These are phyloP conservation scores for Solanum rostratum DNA, from an alignment of 257 asterid species.

Conservation along the genomic window DNA sequence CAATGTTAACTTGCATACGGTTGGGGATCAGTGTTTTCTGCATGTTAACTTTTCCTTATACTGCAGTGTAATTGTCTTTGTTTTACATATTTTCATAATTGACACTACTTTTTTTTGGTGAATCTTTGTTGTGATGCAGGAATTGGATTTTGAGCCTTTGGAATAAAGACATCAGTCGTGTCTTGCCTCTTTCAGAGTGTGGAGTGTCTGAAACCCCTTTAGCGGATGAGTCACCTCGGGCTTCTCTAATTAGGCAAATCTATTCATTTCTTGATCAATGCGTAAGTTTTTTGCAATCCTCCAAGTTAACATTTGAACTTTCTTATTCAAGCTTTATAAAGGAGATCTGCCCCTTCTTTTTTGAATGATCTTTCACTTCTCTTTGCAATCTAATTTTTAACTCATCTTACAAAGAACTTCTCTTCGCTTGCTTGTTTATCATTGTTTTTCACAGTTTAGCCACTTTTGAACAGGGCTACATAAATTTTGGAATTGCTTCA, in stretches of 20 bases:
- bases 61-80: neutral
- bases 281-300: constrained; percentile 43
- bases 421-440: neutral
- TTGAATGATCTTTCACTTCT: neutral
- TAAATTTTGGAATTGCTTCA: constrained; percentile 88
- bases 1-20: neutral
- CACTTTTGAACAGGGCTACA: constrained; percentile 56
- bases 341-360: neutral
- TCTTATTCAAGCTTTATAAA: constrained; percentile 4
- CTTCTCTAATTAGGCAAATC: constrained; percentile 63
- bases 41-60: neutral
- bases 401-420: neutral
- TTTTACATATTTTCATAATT: neutral
- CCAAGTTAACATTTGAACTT: neutral
- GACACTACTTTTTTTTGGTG: constrained; percentile 5
- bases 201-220: constrained; percentile 49
- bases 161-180: constrained; percentile 89
- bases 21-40: neutral
- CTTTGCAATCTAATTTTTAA: neutral
- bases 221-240: constrained; percentile 43
- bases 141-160: constrained; percentile 73
- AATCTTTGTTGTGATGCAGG: constrained; percentile 44
- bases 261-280: constrained; percentile 80
- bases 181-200: constrained; percentile 68
- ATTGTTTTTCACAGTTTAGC: constrained; percentile 7